Evolutionary conservation across 2,329 filamentous ascomycete genomes (phyloP).

Genomic region (Aspergillus puulaauensis): DNA sequence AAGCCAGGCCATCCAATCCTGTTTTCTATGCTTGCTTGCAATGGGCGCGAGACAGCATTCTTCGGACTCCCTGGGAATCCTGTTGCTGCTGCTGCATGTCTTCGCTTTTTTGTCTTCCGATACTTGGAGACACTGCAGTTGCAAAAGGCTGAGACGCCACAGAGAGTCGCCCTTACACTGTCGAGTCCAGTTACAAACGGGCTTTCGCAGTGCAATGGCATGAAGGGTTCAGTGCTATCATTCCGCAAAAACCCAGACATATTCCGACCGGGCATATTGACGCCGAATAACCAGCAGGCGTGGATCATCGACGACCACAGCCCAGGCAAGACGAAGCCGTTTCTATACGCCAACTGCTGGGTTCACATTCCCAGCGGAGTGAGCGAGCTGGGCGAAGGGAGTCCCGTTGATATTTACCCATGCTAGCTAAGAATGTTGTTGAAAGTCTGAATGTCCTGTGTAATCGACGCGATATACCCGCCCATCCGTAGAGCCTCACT

Average conservation of each 20-base stretch:
- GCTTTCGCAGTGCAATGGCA: background rate
- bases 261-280: slow-evolving; percentile 10
- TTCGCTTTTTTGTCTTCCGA: slow-evolving; percentile 29
- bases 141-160: slow-evolving; percentile 9
- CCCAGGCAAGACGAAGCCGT: slow-evolving; percentile 23
- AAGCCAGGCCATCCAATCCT: slow-evolving; percentile 30
- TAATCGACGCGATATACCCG: slow-evolving; percentile 26
- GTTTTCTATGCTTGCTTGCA: slow-evolving; percentile 22
- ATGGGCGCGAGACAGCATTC: slow-evolving; percentile 15
- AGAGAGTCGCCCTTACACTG: background rate
- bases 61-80: slow-evolving; percentile 31
- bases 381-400: slow-evolving; percentile 11
- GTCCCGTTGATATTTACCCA: slow-evolving; percentile 13
- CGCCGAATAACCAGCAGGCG: background rate
- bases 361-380: slow-evolving; percentile 20
- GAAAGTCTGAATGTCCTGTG: background rate
- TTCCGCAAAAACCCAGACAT: slow-evolving; percentile 9
- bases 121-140: slow-evolving; percentile 20
- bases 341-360: slow-evolving; percentile 25
- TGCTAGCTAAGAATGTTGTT: background rate
- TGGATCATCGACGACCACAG: slow-evolving; percentile 18
- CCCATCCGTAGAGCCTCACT: slow-evolving; percentile 31
- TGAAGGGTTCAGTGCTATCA: background rate
- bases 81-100: slow-evolving; percentile 27
- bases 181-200: background rate